Base-by-base conservation (phyloP, 2,329 filamentous ascomycete species). In the Botrytis hyacinthi region DNA sequence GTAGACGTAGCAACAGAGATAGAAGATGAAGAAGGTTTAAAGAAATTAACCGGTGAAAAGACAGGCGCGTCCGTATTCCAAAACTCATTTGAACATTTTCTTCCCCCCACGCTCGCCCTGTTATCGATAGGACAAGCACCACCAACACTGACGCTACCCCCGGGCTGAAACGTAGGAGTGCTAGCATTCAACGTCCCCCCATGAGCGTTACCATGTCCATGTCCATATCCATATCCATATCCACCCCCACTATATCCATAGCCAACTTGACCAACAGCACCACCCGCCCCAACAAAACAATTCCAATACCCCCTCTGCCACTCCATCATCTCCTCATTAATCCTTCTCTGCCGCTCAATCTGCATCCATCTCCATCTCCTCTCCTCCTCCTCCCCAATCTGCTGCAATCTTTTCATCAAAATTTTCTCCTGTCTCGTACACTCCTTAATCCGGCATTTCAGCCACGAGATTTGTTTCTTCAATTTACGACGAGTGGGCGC, bases 331-430 rank as follows among this genome's bases (percentile, higher is more conserved):
- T 54, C 65, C 26, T 40, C 65, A 32, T 65, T 65, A 32, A 65
- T 46, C 42, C 57, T 63, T 35, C 32, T 71, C 59, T 63, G 35
- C 59, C 22, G 20, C 32, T 62, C 69, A n/a, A 71, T 63, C 22
- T 71, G 73, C n/a, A 10, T 68, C 72, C 73, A 83, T 3, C 83
- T 80, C 70, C 85, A 83, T 4, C 83, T 82, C 57, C 83, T 84
- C 76, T 84, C 83, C 26, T 86, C 83, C 78, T 89, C 86, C 22
- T 86, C 83, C 78, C 89, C 86, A 89, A 76, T 73, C 89, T 86
- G 20, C 83, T 81, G n/a, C 35, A 89, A 80, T 4, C 86, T 81
- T 26, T 81, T 73, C 57, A 86, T 78, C 10, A 88, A 83, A 26
- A 81, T 76, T 71, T 81, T 83, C 76, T 89, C 84, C 76, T 88